Evolutionary conservation across 768 basidiomycete species (phyloP), one percentile per base, ranked within the genome.

Genomic region (Ramaria sp.): DNA sequence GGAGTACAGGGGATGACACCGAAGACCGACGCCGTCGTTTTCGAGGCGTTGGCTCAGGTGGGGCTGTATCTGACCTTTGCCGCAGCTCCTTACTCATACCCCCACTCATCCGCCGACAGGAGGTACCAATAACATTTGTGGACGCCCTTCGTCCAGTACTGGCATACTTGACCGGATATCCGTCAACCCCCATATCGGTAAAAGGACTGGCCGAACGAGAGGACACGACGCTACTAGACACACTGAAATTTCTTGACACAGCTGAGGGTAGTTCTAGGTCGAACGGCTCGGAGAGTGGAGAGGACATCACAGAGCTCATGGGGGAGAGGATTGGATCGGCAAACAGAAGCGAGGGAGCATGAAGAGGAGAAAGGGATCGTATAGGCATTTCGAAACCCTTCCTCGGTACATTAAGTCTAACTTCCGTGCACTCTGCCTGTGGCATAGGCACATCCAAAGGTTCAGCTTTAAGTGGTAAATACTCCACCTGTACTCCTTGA

Each of bases 51-150:
- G 53, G 27, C 20, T 54, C 53, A 4, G 53, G 53, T n/a, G 53
- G 53, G n/a, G 53, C 53, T 1, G 53, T 54, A 31, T 54, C 53
- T 43, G 45, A 54, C 22, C 53, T 43, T 17, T 13, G 53, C 12
- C 30, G 37, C 6, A n/a, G 37, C 17, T 13, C 31, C 12, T 17
- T 24, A 33, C 22, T n/a, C 48, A 33, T 37, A 52, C 17, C 33
- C 10, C 24, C 51, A 15, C 33, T 52, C 24, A 22, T 37, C 19
- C 51, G 31, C n/a, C 33, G 9, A 10, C 17, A 19, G 7, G 15
- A 2, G 1, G 42, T 45, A 13, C 20, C 22, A 19, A 47, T 20
- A 19, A 43, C 24, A 45, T 47, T 31, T 24, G 53, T 45, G 15
- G 53, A 54, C 22, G 53, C 53, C 31, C 53, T 42, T 43, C 45